phyloP scores from a whole-genome alignment of 768 basidiomycete species.

The Daedaleopsis sinensis region DNA sequence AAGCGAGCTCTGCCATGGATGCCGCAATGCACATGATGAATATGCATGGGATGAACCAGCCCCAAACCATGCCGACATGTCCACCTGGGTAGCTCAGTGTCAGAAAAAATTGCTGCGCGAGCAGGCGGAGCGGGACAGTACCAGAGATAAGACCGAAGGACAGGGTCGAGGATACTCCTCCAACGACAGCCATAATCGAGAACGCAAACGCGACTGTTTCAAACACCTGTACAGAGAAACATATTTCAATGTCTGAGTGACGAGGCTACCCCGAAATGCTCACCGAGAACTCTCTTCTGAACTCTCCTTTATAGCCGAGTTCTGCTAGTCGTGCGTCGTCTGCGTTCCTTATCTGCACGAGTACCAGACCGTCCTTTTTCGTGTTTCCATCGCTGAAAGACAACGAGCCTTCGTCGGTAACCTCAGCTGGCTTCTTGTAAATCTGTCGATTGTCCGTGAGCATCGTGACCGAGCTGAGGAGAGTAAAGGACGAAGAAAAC shows the following conservation, averaged over 20 bases:
- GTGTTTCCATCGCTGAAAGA: no score
- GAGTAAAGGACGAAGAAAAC: no score
- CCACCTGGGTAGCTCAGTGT: conserved; percentile 49
- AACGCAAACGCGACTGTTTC: conserved; percentile 69
- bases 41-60: conserved; percentile 71
- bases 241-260: not conserved
- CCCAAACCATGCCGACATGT: conserved; percentile 76
- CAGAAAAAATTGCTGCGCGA: not conserved
- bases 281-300: conserved; percentile 74
- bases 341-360: conserved; percentile 25
- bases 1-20: conserved; percentile 71
- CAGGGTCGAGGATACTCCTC: conserved; percentile 66
- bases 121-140: conserved; percentile 26
- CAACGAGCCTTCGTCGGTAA: no score
- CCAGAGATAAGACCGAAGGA: conserved; percentile 64
- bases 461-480: no score
- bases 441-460: no score
- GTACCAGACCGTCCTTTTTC: no score
- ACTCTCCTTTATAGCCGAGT: conserved; percentile 73
- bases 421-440: no score
- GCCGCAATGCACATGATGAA: conserved; percentile 69
- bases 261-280: conserved; percentile 20
- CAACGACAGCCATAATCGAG: conserved; percentile 72
- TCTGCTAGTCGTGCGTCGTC: conserved; percentile 63
- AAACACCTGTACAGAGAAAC: conserved; percentile 40